phyloP scores from a whole-genome alignment of 208 protist species.

The Naegleria lovaniensis region DNA sequence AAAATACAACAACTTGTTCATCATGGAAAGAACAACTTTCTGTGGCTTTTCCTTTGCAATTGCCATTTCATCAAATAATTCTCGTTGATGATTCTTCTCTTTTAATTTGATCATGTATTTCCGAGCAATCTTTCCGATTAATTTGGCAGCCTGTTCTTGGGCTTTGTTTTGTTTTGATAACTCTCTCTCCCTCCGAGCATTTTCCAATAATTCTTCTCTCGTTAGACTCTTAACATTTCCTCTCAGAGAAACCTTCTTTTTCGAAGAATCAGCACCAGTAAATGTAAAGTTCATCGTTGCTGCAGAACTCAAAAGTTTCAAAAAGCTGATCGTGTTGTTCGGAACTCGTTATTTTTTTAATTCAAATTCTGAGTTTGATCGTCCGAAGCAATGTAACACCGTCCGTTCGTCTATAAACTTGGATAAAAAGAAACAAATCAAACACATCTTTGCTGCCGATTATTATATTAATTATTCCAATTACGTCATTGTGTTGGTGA shows the following conservation, averaged over 20 bases:
- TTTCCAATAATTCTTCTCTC: not conserved
- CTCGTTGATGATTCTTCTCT: not conserved
- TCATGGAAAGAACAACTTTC: not conserved
- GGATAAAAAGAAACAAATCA: too few species aligned
- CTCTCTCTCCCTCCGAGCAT: not conserved
- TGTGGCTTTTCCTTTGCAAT: not conserved
- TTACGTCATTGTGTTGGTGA: too few species aligned
- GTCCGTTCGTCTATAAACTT: too few species aligned
- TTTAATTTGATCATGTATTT: not conserved
- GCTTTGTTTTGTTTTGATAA: not conserved
- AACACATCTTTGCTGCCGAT: too few species aligned
- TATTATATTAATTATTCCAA: too few species aligned
- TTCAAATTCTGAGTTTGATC: too few species aligned
- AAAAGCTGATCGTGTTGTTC: too few species aligned
- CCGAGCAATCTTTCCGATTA: not conserved
- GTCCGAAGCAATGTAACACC: too few species aligned
- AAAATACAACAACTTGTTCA: not conserved
- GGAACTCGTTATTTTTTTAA: too few species aligned
- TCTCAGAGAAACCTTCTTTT: not conserved
- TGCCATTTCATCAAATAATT: not conserved
- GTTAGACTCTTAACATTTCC: not conserved
- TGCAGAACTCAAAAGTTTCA: too few species aligned
- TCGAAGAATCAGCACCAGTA: not conserved
- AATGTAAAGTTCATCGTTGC: not conserved
- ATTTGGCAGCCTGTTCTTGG: not conserved